Evolutionary conservation across 768 basidiomycete genomes (phyloP), one percentile per base, ranked within the genome.

Genomic region (Russula abietina): DNA sequence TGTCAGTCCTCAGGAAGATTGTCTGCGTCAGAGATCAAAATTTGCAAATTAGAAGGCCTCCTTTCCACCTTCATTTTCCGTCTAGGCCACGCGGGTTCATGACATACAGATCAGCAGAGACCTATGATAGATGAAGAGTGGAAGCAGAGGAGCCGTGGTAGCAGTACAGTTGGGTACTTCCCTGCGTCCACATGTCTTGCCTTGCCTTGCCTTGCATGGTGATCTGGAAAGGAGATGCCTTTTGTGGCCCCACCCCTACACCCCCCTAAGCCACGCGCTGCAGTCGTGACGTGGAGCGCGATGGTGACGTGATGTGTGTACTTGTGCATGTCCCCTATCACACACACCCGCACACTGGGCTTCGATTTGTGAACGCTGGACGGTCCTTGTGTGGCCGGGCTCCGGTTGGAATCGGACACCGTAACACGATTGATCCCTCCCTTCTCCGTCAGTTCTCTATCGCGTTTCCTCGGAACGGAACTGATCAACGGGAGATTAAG

Each of bases 191-290:
- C 50, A 19, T 32, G 55, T 22, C 32, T 32, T 60, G 52, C 24
- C 43, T 36, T 46, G 53, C 45, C 59, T 22, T 33, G 52, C 32
- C 51, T 45, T 54, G 59, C 53, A 45, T 36, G 43, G 54, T 61
- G 60, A 61, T 61, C 60, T n/a, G 30, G 3, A n/a, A 49, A 11
- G 6, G 22, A 22, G 36, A 28, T 39, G 14, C 60, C 53, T 55
- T 48, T 48, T 49, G 59, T 46, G 43, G 41, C 52, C 51, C 52
- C 8, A 17, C 24, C 43, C 59, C 52, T 52, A 19, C 43, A 36
- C 50, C 33, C 53, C 45, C 36, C 53, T 28, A 11, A 32, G 53
- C 60, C 60, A 61, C 36, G 60, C 46, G 53, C 26, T 36, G 28
- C 33, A 39, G 60, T 55, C 53, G 36, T 61, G 45, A 46, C 14